These are phyloP conservation scores for Arachis monticola DNA, from an alignment of 331 rosid species.

Conservation along the genomic window DNA sequence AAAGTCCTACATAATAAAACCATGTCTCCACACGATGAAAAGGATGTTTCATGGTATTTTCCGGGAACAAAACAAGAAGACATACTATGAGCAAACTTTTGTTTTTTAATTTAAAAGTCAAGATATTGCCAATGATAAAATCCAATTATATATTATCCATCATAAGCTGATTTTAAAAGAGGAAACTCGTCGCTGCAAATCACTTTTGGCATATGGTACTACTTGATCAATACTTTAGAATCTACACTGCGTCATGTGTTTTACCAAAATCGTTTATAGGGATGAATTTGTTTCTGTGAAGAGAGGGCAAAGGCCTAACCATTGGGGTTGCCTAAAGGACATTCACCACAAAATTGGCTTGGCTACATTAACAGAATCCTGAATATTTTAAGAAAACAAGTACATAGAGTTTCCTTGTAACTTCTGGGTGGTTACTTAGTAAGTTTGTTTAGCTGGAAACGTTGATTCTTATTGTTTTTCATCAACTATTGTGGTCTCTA, in stretches of 20 bases:
- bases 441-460: not conserved
- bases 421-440: slow-evolving; percentile 22
- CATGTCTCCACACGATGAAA: not conserved
- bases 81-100: not conserved
- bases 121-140: not conserved
- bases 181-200: not conserved
- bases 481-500: not conserved
- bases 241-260: not conserved
- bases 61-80: not conserved
- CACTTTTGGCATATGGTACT: not conserved
- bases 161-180: not conserved
- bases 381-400: not conserved
- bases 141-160: not conserved
- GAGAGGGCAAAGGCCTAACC: not conserved
- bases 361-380: not conserved
- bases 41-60: not conserved
- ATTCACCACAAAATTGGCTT: not conserved
- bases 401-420: slow-evolving; percentile 23
- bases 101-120: not conserved
- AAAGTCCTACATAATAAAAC: slow-evolving; percentile 6
- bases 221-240: not conserved
- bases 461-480: not conserved
- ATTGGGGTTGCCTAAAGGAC: too few relatives aligned
- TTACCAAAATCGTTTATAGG: not conserved
- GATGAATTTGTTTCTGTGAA: not conserved